phyloP scores from a whole-genome alignment of 192 early-diverging fungal species.

The Pilaira anomala region DNA sequence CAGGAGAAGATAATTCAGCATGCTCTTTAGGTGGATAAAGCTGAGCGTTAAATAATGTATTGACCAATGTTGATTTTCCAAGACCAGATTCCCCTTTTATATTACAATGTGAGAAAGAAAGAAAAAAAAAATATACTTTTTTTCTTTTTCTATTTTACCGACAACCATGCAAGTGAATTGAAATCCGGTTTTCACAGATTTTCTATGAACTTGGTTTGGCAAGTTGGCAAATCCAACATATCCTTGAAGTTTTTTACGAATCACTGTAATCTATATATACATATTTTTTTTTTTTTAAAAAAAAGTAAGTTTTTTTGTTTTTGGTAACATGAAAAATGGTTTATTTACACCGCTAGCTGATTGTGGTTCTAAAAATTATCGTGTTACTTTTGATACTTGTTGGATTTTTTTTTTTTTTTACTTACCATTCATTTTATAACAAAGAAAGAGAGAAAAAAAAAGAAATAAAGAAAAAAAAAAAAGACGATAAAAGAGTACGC shows the following conservation, averaged over 20 bases:
- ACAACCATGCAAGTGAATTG: conserved; percentile 97
- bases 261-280: conserved; percentile 29
- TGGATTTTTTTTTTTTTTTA: no score
- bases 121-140: conserved; percentile 8
- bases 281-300: no score
- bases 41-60: conserved; percentile 91
- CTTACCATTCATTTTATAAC: no score
- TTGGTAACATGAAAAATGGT: background rate
- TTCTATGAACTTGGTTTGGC: conserved; percentile 92
- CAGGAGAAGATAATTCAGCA: conserved; percentile 60
- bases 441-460: no score
- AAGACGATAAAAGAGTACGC: no score
- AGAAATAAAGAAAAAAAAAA: no score
- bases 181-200: conserved; percentile 93
- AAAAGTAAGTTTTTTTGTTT: no score
- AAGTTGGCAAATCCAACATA: conserved; percentile 96
- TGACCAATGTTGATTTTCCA: conserved; percentile 97
- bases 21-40: conserved; percentile 83
- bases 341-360: background rate
- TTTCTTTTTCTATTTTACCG: conserved; percentile 43
- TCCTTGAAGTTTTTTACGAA: conserved; percentile 66
- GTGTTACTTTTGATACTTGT: no score
- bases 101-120: conserved; percentile 16
- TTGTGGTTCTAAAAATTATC: background rate
- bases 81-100: conserved; percentile 82